phyloP scores from a whole-genome alignment of 805 yeast genomes.

The Saccharomycopsis vini region DNA sequence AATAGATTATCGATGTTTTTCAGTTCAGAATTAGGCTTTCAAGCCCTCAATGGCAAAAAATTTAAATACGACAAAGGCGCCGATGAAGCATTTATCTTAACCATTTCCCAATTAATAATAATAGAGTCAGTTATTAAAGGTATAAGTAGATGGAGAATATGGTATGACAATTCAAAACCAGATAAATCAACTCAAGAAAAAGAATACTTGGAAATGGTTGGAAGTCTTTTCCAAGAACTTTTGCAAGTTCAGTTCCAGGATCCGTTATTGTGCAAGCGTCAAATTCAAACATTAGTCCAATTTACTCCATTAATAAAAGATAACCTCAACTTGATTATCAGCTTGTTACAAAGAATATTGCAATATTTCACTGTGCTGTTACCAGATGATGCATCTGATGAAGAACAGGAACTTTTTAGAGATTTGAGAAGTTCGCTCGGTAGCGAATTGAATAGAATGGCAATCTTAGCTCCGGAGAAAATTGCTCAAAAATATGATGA shows the following conservation, averaged over 20 bases:
- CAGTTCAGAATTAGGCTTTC: conserved; percentile 56
- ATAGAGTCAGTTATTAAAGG: conserved; percentile 90
- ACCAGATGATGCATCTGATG: conserved; percentile 57
- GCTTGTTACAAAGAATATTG: conserved; percentile 76
- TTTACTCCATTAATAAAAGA: conserved; percentile 85
- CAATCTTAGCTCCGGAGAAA: conserved; percentile 89
- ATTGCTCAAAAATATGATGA: conserved; percentile 73
- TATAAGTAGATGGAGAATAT: conserved; percentile 88
- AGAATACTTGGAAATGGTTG: conserved; percentile 46
- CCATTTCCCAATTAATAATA: conserved; percentile 73
- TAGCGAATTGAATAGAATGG: conserved; percentile 87
- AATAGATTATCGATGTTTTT: conserved; percentile 64
- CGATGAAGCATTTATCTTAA: conserved; percentile 62
- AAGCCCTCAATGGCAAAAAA: conserved; percentile 46
- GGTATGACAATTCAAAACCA: conserved; percentile 52
- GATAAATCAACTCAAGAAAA: conserved; percentile 44
- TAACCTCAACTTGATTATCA: conserved; percentile 49
- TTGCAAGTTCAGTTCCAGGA: conserved; percentile 68
- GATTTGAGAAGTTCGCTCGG: conserved; percentile 90
- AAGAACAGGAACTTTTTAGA: conserved; percentile 68
- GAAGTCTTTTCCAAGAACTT: conserved; percentile 63
- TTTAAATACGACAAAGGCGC: conserved; percentile 48
- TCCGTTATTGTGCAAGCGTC: conserved; percentile 73
- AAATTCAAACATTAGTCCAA: conserved; percentile 87
- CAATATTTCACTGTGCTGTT: conserved; percentile 78